Evolutionary conservation across 2,329 filamentous ascomycete genomes (phyloP), one percentile per base, ranked within the genome.

Genomic region (Dactylellina leptospora): DNA sequence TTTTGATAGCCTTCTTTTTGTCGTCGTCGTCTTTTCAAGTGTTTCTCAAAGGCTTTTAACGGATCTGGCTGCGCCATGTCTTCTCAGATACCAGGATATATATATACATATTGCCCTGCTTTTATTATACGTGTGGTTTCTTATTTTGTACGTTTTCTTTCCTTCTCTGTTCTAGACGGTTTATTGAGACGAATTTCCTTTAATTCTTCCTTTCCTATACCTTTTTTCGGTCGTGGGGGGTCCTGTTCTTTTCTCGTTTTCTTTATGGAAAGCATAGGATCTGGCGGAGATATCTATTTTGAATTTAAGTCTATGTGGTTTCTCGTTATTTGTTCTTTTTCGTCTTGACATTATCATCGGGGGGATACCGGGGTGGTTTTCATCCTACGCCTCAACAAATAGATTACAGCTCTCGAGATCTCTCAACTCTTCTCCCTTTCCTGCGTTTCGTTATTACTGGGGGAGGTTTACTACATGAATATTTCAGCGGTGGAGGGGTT

Each of bases 41-140:
- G 6, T 33, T 33, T 33, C 13, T 33, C 23, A 48, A 33, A n/a
- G 36, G 54, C 50, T 69, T 74, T 48, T 27, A 68, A 51, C 44
- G 20, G 55, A 54, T 69, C 40, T 74, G 58, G 63, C 58, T 61
- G 59, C 44, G 61, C 63, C 54, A 66, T 62, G 36, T 62, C 58
- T 55, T 70, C 51, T 63, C 58, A 53, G 66, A 71, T 71, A 71
- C 66, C 58, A 71, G 51, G 58, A 63, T 62, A 71, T 71, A 71
- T 63, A 40, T 59, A 9, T 33, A n/a, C n/a, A n/a, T n/a, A n/a
- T n/a, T n/a, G n/a, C n/a, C n/a, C n/a, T n/a, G n/a, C n/a, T n/a
- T n/a, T n/a, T n/a, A n/a, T n/a, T n/a, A n/a, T n/a, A n/a, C n/a
- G 22, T 13, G 20, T 22, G 13, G 25, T 56, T 56, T 53, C 28